A percentile compares a stretch with the other conserved stretches of the same genome.
Evolutionary conservation across 495 filamentous ascomycete species (phyloP).

Genomic region (Gamarada debralockiae): DNA sequence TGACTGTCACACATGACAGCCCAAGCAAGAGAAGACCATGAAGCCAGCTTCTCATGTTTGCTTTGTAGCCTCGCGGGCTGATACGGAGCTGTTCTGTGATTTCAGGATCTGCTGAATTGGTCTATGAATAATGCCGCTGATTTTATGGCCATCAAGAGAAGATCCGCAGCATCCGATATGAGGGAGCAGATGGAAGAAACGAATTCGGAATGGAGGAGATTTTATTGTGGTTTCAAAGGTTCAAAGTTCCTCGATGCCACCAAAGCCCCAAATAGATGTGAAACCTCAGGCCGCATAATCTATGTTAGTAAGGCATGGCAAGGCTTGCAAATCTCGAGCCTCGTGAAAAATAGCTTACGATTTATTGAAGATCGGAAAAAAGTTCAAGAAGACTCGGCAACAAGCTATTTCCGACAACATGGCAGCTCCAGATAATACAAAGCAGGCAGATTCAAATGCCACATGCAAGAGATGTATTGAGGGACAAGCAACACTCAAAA

Average conservation of each 20-base stretch:
- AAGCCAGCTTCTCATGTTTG: conserved; percentile 52
- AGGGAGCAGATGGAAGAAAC: not conserved
- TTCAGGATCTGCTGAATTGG: not conserved
- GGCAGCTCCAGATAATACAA: not conserved
- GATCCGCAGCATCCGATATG: conserved; percentile 9
- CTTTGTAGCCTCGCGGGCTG: conserved; percentile 16
- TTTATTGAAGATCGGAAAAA: not conserved
- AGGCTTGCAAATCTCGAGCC: not conserved
- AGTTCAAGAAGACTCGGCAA: not conserved
- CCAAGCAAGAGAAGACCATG: conserved; percentile 45
- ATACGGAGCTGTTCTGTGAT: not conserved
- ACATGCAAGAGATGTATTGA: conserved; percentile 36
- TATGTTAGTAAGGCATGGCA: not conserved
- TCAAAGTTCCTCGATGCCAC: not conserved
- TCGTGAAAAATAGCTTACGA: not conserved
- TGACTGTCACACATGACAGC: conserved; percentile 51
- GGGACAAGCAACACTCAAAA: conserved; percentile 29
- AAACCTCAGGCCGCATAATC: not conserved
- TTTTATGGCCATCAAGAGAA: conserved; percentile 14
- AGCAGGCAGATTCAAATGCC: not conserved
- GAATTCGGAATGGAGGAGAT: not conserved
- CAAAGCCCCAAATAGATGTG: no score
- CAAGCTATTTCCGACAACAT: not conserved
- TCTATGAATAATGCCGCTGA: not conserved
- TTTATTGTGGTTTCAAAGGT: not conserved